phyloP scores from a whole-genome alignment of 2,329 filamentous ascomycete genomes.

The Pyrenochaeta sp. region DNA sequence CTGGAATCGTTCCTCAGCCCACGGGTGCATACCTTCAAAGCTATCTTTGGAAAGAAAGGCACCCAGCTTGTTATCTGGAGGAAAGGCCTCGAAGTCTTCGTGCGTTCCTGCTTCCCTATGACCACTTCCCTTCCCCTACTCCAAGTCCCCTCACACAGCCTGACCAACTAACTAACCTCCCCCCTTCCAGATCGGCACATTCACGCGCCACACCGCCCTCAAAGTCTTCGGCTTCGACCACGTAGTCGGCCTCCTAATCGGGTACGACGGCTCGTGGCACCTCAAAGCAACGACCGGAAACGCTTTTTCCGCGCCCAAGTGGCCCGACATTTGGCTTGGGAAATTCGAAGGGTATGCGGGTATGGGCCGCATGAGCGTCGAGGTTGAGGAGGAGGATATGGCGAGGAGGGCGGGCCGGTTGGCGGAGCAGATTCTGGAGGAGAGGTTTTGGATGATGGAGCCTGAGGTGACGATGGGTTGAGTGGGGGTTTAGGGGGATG shows the following conservation, averaged over 20 bases:
- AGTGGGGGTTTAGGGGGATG: no score
- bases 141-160: no score
- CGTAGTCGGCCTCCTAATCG: constrained; percentile 23
- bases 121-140: no score
- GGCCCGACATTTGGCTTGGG: constrained; percentile 25
- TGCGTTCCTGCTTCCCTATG: constrained; percentile 7
- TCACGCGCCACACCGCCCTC: constrained; percentile 15
- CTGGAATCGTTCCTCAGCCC: constrained; percentile 19
- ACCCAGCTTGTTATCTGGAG: constrained; percentile 27
- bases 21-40: constrained; percentile 19
- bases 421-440: constrained; percentile 9
- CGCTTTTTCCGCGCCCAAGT: constrained; percentile 17
- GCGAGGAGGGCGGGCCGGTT: constrained; percentile 9
- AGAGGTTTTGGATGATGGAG: constrained; percentile 23
- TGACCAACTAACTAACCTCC: background rate
- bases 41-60: constrained; percentile 15
- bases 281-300: constrained; percentile 16
- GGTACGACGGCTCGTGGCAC: constrained; percentile 28
- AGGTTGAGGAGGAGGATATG: constrained; percentile 10
- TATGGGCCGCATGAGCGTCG: constrained; percentile 20
- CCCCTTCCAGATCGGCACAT: constrained; percentile 23
- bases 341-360: constrained; percentile 21
- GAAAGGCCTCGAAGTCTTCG: constrained; percentile 26
- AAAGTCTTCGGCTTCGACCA: constrained; percentile 21
- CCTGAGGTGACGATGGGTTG: no score